These are phyloP conservation scores for Auricularia sp. DNA, from an alignment of 768 basidiomycete species.

Conservation along the genomic window DNA sequence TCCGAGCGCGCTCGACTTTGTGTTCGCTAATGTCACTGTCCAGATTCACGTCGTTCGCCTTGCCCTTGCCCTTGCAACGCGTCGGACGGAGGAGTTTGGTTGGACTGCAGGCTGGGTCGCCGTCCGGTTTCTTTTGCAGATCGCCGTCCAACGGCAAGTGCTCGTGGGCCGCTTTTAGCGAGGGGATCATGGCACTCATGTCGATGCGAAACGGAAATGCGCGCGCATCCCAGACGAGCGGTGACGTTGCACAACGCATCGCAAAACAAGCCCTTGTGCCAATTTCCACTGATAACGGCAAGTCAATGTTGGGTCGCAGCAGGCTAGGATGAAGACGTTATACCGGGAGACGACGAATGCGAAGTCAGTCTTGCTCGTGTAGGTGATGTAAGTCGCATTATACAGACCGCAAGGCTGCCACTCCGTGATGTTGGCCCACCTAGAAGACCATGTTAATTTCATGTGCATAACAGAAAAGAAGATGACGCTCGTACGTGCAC, in stretches of 20 bases:
- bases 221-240: not conserved
- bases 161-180: not conserved
- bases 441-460: slow-evolving; percentile 15
- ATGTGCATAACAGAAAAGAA: too few relatives aligned
- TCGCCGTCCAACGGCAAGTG: not conserved
- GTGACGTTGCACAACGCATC: slow-evolving; percentile 38
- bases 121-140: not conserved
- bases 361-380: slow-evolving; percentile 46
- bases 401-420: slow-evolving; percentile 58
- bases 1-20: slow-evolving; percentile 18
- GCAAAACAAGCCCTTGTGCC: slow-evolving; percentile 63
- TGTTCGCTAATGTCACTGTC: slow-evolving; percentile 14
- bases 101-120: not conserved
- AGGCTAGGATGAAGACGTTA: slow-evolving; percentile 6
- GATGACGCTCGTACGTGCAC: too few relatives aligned
- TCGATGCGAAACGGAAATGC: not conserved
- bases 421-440: slow-evolving; percentile 70
- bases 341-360: slow-evolving; percentile 77
- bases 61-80: slow-evolving; percentile 16
- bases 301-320: not conserved
- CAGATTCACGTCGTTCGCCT: slow-evolving; percentile 22
- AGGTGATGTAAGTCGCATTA: slow-evolving; percentile 71
- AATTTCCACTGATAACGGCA: slow-evolving; percentile 47
- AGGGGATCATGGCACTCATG: not conserved
- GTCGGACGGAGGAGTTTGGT: not conserved